Evolutionary conservation across 2,329 filamentous ascomycete genomes (phyloP), one percentile per base, ranked within the genome.

Genomic region (Stemphylium beticola): DNA sequence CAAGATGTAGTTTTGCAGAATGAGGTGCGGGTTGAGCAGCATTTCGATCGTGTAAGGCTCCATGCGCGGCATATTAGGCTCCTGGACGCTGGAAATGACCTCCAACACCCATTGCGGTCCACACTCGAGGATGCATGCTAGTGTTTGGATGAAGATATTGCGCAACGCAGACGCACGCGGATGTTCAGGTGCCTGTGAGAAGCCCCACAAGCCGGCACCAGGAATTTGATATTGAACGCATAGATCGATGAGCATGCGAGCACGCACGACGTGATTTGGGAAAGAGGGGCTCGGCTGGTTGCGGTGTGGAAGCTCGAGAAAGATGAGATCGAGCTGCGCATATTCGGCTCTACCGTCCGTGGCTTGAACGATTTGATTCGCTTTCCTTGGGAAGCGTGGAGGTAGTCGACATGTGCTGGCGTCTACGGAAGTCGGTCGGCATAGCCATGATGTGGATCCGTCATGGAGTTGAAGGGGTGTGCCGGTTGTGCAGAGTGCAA

Each of bases 141-240:
- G 65, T 4, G 75, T 77, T 49, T 78, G 74, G 12, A 73, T 67
- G 61, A 77, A 79, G 4, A 76, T 70, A 33, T 77, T 77, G n/a
- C 66, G 64, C 67, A 78, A 74, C 2, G 71, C 64, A 12, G 74
- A 66, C 17, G 74, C 74, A 14, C 75, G 69, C 4, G 67, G 59
- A 29, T 78, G 74, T 11, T 66, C 57, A 1, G 62, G 48, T 10
- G 55, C 34, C 36, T 68, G 67, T 58, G 66, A 72, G 11, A 64
- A 64, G 37, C 55, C 58, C 70, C 70, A 74, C 11, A 69, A 56
- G 1, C 60, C 55, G 6, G 63, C 55, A 18, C 62, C 65, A 2
- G 57, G 56, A 17, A 74, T 55, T 3, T 56, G 53, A 46, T 58
- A 62, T 38, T 68, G 65, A 1, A 71, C 64, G 59, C 76, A 78